phyloP scores from a whole-genome alignment of 192 early-diverging fungal genomes.

The Coemansia sp. region DNA sequence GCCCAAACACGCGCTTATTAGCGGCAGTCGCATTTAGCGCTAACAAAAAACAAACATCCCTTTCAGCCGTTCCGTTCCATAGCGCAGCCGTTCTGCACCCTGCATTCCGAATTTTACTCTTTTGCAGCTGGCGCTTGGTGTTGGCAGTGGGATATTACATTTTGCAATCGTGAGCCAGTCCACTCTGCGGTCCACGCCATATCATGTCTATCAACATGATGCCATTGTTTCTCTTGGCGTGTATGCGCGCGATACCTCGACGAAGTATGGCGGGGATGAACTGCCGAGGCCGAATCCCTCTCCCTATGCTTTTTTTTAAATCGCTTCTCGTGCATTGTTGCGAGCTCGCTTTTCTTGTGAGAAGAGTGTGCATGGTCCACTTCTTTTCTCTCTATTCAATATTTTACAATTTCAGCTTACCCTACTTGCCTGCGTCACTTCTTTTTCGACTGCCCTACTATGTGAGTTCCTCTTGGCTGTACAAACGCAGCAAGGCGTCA shows the following conservation, averaged over 20 bases:
- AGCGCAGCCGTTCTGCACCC: neutral
- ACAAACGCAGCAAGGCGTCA: neutral
- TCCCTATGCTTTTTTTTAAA: neutral
- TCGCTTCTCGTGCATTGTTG: neutral
- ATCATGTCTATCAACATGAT: neutral
- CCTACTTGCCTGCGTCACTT: neutral
- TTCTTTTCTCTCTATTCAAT: neutral
- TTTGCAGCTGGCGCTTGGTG: neutral
- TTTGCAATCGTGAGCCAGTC: neutral
- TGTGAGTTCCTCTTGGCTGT: neutral
- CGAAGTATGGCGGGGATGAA: neutral
- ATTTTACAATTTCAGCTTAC: neutral
- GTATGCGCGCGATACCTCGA: neutral
- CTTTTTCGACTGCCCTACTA: neutral
- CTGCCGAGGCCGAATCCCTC: neutral
- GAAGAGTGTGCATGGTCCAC: neutral
- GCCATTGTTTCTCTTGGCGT: neutral
- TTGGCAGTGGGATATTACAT: neutral
- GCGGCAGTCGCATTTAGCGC: neutral
- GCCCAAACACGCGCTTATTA: neutral
- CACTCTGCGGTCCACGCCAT: neutral
- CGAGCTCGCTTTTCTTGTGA: neutral
- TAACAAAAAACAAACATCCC: neutral
- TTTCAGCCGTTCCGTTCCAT: conserved; percentile 1
- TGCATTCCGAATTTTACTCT: neutral